A percentile compares a stretch with the other conserved stretches of the same genome.
Evolutionary conservation across 306 rosid species (phyloP).

Genomic region (Ochetophila trinervis): DNA sequence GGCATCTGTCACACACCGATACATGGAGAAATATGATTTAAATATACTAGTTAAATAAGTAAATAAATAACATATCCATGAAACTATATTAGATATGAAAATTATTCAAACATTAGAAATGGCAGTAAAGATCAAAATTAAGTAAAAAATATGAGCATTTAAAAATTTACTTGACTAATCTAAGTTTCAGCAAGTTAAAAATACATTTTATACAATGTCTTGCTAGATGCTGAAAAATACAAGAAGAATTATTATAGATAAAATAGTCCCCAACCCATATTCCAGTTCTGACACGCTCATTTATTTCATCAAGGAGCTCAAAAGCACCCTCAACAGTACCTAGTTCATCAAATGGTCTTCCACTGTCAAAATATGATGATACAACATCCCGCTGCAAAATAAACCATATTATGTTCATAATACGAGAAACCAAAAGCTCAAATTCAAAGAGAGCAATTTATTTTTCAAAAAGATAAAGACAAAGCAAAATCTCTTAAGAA

Average conservation of each 20-base stretch:
- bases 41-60: background rate
- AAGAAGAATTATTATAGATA: slow-evolving; percentile 82
- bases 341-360: slow-evolving; percentile 76
- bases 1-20: background rate
- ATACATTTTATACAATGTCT: no score
- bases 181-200: no score
- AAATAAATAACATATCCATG: background rate
- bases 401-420: slow-evolving; percentile 12
- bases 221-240: slow-evolving; percentile 6
- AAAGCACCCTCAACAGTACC: slow-evolving; percentile 98
- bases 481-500: background rate
- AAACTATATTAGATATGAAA: background rate
- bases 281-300: slow-evolving; percentile 94
- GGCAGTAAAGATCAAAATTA: no score
- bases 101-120: background rate
- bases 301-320: slow-evolving; percentile 80
- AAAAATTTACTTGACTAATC: no score
- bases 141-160: no score
- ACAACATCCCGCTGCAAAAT: slow-evolving; percentile 89
- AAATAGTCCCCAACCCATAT: slow-evolving; percentile 98
- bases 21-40: background rate
- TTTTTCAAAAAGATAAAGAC: slow-evolving; percentile 5
- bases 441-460: background rate
- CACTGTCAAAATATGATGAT: slow-evolving; percentile 76
- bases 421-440: slow-evolving; percentile 1